Conservation (phyloP, 768 basidiomycete genomes). For the Suillus fuscotomentosus region DNA sequence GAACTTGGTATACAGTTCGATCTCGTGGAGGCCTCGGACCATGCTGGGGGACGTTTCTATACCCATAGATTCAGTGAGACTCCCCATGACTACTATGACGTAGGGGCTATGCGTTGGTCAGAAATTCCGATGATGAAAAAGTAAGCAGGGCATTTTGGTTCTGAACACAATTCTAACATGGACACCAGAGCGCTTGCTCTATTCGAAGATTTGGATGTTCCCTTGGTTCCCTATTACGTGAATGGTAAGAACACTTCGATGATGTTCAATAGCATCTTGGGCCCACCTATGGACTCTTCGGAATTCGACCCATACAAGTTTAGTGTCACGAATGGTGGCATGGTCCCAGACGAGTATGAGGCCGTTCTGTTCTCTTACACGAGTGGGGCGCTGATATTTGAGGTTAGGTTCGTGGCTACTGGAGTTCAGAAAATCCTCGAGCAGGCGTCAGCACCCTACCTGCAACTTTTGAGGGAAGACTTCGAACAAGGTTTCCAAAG, state of each 20-base stretch:
- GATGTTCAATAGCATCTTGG: neutral
- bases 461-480: neutral
- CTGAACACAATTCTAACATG: neutral
- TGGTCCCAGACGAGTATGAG: neutral
- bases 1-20: conserved; percentile 17
- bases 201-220: neutral
- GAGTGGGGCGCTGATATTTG: neutral
- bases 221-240: neutral
- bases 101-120: neutral
- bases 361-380: neutral
- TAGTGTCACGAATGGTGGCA: neutral
- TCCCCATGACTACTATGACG: conserved; percentile 1
- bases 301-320: neutral
- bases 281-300: neutral
- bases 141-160: neutral
- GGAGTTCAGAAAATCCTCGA: neutral
- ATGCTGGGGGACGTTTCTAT: conserved; percentile 20
- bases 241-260: neutral
- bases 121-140: neutral
- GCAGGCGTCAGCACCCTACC: neutral
- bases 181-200: neutral
- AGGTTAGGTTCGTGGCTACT: neutral
- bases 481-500: neutral
- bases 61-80: conserved; percentile 8
- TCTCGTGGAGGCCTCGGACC: conserved; percentile 16